These are phyloP conservation scores for Colletotrichum sp. DNA, from an alignment of 2,329 filamentous ascomycete species.

Conservation along the genomic window DNA sequence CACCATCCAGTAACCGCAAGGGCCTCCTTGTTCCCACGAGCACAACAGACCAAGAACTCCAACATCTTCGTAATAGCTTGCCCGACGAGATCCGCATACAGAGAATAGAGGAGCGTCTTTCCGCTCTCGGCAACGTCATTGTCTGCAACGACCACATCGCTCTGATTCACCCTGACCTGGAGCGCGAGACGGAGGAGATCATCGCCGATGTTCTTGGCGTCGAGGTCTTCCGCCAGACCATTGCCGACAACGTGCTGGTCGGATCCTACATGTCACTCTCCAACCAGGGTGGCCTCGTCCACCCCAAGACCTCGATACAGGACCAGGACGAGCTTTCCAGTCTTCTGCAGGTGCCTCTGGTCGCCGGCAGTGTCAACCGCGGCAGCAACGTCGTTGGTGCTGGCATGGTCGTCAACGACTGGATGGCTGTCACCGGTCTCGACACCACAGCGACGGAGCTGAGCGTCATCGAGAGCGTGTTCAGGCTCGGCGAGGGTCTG, in stretches of 20 bases:
- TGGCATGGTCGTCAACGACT: slow-evolving; percentile 96
- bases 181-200: slow-evolving; percentile 98
- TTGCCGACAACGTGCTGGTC: slow-evolving; percentile 95
- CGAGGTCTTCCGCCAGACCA: slow-evolving; percentile 91
- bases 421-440: slow-evolving; percentile 90
- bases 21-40: slow-evolving; percentile 95
- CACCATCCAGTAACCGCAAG: slow-evolving; percentile 77
- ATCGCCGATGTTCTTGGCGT: slow-evolving; percentile 92
- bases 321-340: slow-evolving; percentile 97
- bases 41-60: slow-evolving; percentile 96
- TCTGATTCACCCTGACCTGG: slow-evolving; percentile 92
- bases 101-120: slow-evolving; percentile 95
- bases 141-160: slow-evolving; percentile 97
- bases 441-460: slow-evolving; percentile 95
- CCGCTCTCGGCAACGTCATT: slow-evolving; percentile 95
- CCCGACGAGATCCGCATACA: slow-evolving; percentile 93
- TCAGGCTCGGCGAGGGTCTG: slow-evolving; percentile 87
- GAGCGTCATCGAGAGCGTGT: slow-evolving; percentile 95
- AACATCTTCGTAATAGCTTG: slow-evolving; percentile 94
- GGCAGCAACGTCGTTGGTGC: slow-evolving; percentile 95
- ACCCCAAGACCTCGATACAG: slow-evolving; percentile 95
- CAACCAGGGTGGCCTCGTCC: slow-evolving; percentile 95
- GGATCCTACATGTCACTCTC: slow-evolving; percentile 96
- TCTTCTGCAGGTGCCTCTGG: slow-evolving; percentile 92
- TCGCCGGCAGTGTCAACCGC: slow-evolving; percentile 92